These are phyloP conservation scores for Lunasporangiospora selenospora DNA, from an alignment of 192 early-diverging fungal genomes.

Conservation along the genomic window DNA sequence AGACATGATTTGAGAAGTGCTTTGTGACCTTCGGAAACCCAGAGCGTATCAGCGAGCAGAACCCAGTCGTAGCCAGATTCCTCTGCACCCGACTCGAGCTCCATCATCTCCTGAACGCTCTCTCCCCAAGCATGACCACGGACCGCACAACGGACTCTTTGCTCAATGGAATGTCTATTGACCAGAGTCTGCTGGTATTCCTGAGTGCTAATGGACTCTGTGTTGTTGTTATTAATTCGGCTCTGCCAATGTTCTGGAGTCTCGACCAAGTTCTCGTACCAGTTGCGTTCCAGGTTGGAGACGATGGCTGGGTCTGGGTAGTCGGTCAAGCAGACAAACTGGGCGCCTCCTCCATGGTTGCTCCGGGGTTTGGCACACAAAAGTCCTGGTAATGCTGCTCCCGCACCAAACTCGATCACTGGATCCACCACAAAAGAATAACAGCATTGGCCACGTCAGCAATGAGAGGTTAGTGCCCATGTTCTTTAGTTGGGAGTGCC, in stretches of 20 bases:
- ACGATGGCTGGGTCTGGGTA: conserved; percentile 38
- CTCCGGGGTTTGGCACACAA: conserved; percentile 23
- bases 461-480: too few species aligned
- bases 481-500: too few species aligned
- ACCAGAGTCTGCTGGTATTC: background rate
- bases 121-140: conserved; percentile 41
- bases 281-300: conserved; percentile 37
- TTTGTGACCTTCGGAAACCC: conserved; percentile 35
- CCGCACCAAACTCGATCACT: conserved; percentile 46
- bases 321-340: conserved; percentile 29
- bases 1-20: conserved; percentile 19
- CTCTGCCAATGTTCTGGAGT: conserved; percentile 6
- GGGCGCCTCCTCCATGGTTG: too few species aligned
- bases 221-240: background rate
- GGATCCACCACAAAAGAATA: too few species aligned
- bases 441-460: too few species aligned
- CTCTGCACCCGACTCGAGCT: background rate
- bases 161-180: conserved; percentile 7
- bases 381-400: conserved; percentile 39
- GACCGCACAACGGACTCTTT: conserved; percentile 30
- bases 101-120: conserved; percentile 28
- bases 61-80: conserved; percentile 24
- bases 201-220: background rate
- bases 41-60: conserved; percentile 35
- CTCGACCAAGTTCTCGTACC: conserved; percentile 41